Evolutionary conservation across 2,329 filamentous ascomycete genomes (phyloP), one percentile per base, ranked within the genome.

Genomic region (Arthrobotrys musiformis): DNA sequence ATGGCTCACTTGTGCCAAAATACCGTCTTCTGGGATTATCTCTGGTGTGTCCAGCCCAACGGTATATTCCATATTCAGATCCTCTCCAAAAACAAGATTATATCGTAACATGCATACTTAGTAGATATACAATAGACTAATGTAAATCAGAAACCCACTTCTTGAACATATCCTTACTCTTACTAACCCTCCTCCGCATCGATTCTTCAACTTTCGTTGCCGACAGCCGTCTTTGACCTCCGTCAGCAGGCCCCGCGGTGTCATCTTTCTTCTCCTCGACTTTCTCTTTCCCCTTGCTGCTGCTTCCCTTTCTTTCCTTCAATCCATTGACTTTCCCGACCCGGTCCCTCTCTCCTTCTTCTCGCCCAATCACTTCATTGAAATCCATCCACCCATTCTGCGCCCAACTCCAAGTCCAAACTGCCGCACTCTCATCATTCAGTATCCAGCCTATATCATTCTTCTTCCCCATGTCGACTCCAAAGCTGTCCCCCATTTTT

Each of bases 391-490:
- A 72, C 2, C 56, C 61, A 4, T 42, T 30, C 17, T 13, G 17
- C 28, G 26, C 44, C 46, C 60, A 46, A 7, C 37, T 52, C 68
- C 58, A 72, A n/a, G 58, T 42, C 68, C 68, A 72, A 30, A 64
- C 30, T 0, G 54, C 26, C 26, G 17, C 37, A 24, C 24, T 7
- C 17, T 58, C 26, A 22, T 52, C 54, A 22, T 72, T 60, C 48
- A 72, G 44, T 22, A 72, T 72, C 68, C 68, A 72, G 3, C 19
- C 17, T 15, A 72, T 63, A 72, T 72, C 48, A 37, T 64, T 52
- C 11, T 70, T 46, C 19, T 11, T 40, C 22, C n/a, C 37, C 22
- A 58, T 52, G 2, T 46, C 44, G 9, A 63, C n/a, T 17, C 54
- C 54, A 58, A 58, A 58, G 9, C 54, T 58, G 24, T 52, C 50